Base-by-base conservation (phyloP, 257 asterid genomes). In the Salvia miltiorrhiza region DNA sequence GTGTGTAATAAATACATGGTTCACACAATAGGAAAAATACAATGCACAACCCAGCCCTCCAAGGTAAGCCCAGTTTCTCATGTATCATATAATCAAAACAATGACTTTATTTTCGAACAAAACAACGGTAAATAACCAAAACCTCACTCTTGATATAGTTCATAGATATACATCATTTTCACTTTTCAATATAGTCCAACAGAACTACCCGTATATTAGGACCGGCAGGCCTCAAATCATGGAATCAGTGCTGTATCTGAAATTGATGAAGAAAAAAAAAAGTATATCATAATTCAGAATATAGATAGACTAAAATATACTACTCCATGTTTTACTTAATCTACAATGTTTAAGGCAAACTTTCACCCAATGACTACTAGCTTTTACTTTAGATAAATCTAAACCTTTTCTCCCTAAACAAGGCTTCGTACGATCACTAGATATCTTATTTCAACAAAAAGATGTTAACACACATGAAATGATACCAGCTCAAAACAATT, bases 171-270 rank as follows among this genome's bases (percentile, higher is more conserved):
- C 43, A 67, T 26, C 68, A 40, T 17, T 41, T 28, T 61, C 62
- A 40, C 39, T 72, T 32, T 54, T 14, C 48, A 24, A 61, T 12
- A 17, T 26, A 43, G 55, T 50, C 68, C 37, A 5, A 19, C 32
- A 60, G 17, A 55, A 67, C 63, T 52, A 54, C 41, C 64, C 9
- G 56, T 54, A 55, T 14, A 37, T 24, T 4, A 33, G 70, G 65
- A 61, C 48, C 49, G 63, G 67, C 77, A 44, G 69, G 74, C 56
- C 44, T 55, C 37, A 30, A 47, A 69, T 59, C 49, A 41, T 47
- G 26, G 65, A 62, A 69, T 55, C 76, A 70, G 33, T 50, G 68
- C 40, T 44, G 47, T 56, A 69, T 69, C 76, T 73, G 79, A 49
- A 40, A 73, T 16, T 7, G 7, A 39, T n/a, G 35, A 30, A 30